A percentile compares a stretch with the other conserved stretches of the same genome.
Evolutionary conservation across 2,329 filamentous ascomycete species (phyloP).

Genomic region (Aspergillus sp.): DNA sequence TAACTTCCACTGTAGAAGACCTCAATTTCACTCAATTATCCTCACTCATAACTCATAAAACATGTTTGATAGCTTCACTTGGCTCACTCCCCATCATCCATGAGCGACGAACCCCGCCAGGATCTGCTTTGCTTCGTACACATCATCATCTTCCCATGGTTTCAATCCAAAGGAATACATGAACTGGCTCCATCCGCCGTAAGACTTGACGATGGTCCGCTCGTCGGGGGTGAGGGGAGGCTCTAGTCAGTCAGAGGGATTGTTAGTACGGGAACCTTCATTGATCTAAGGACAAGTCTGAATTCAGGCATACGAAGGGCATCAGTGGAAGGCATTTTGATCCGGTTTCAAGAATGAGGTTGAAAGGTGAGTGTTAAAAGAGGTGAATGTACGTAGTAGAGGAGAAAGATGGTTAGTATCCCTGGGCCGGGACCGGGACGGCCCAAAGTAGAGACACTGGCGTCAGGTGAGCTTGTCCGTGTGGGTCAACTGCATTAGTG

Average conservation of each 20-base stretch:
- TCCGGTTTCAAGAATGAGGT: no score
- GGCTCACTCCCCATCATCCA: not conserved
- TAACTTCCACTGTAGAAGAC: no score
- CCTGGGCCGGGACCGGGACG: no score
- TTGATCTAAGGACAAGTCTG: not conserved
- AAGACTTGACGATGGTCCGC: conserved; percentile 17
- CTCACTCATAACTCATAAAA: not conserved
- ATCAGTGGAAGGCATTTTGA: not conserved
- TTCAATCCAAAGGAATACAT: conserved; percentile 16
- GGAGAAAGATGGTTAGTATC: no score
- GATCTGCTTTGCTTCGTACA: conserved; percentile 14
- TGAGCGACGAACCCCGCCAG: conserved; percentile 2
- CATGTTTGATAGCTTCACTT: not conserved
- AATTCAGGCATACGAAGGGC: not conserved
- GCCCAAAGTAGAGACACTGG: no score
- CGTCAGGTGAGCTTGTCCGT: no score
- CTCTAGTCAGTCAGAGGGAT: conserved; percentile 8
- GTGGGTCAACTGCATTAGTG: no score
- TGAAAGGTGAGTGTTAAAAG: no score
- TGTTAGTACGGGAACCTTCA: not conserved
- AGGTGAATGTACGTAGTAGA: no score
- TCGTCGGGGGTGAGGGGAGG: conserved; percentile 19
- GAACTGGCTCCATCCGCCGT: conserved; percentile 22
- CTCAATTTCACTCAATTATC: not conserved
- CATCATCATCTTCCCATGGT: conserved; percentile 17